A percentile compares a stretch with the other conserved stretches of the same genome.
Evolutionary conservation across 805 yeast species (phyloP).

Genomic region (Candida takata): DNA sequence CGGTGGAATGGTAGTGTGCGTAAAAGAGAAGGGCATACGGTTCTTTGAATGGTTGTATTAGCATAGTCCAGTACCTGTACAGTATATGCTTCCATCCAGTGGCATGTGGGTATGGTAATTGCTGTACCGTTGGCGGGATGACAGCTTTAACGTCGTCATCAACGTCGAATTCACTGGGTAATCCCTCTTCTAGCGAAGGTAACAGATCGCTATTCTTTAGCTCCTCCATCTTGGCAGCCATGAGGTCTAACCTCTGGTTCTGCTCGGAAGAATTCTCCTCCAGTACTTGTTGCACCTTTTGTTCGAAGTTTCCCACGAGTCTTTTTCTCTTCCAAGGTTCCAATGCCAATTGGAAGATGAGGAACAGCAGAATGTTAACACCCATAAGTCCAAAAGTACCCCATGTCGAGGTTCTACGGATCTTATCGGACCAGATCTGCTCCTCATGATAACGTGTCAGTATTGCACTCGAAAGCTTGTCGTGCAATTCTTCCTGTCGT

Average conservation of each 20-base stretch:
- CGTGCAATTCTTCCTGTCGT: slow-evolving; percentile 61
- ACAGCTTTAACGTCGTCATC: slow-evolving; percentile 7
- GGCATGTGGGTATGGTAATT: slow-evolving; percentile 12
- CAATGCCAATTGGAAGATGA: slow-evolving; percentile 75
- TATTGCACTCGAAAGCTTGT: slow-evolving; percentile 65
- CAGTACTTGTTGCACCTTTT: slow-evolving; percentile 55
- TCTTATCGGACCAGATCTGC: slow-evolving; percentile 96
- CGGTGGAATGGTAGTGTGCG: slow-evolving; percentile 1
- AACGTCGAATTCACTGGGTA: slow-evolving; percentile 16
- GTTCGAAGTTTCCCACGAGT: slow-evolving; percentile 77
- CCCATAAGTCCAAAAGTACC: slow-evolving; percentile 92
- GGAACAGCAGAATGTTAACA: slow-evolving; percentile 67
- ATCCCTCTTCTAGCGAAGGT: slow-evolving; percentile 13
- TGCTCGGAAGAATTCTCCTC: slow-evolving; percentile 29
- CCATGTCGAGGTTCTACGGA: slow-evolving; percentile 91
- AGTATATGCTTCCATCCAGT: neutral
- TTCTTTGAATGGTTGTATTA: slow-evolving; percentile 6
- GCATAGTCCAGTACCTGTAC: neutral
- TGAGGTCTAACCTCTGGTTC: slow-evolving; percentile 23
- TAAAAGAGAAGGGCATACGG: slow-evolving; percentile 12
- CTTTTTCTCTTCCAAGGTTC: slow-evolving; percentile 93
- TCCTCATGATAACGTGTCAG: slow-evolving; percentile 91
- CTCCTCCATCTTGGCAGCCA: slow-evolving; percentile 21
- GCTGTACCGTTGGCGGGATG: slow-evolving; percentile 13
- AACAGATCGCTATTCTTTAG: slow-evolving; percentile 16